Percentiles rank a stretch among this genome's conserved stretches.
phyloP scores from a whole-genome alignment of 163 green algal genomes.

The Coccomyxa subellipsoidea region DNA sequence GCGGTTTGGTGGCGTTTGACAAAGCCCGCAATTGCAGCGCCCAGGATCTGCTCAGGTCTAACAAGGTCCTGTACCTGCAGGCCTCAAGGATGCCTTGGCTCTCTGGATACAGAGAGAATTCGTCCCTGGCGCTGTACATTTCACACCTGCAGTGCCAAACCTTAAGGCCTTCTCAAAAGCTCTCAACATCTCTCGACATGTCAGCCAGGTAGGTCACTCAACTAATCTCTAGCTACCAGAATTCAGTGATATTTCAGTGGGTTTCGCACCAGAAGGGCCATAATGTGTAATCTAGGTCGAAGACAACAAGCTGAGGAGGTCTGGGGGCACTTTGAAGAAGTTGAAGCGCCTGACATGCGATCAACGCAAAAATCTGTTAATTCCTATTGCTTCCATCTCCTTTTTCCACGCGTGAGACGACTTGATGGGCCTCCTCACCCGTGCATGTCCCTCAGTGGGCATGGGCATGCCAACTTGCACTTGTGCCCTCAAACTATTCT shows the following conservation, averaged over 20 bases:
- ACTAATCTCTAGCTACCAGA: not conserved
- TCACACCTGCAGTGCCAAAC: not conserved
- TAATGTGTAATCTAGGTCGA: conserved; percentile 8
- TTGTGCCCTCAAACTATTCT: not conserved
- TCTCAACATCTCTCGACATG: too few species aligned
- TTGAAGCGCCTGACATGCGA: not conserved
- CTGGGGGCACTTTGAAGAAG: not conserved
- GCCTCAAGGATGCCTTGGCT: not conserved
- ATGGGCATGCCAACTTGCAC: too few species aligned
- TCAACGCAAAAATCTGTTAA: not conserved
- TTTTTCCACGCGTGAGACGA: not conserved
- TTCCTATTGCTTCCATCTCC: not conserved
- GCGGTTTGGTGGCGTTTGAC: not conserved
- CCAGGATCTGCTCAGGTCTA: not conserved
- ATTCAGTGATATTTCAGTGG: not conserved
- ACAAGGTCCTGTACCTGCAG: not conserved
- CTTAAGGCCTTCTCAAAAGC: too few species aligned
- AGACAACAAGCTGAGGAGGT: not conserved
- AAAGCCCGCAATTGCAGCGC: not conserved
- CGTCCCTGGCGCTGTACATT: not conserved
- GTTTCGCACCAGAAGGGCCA: not conserved
- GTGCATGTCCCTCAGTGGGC: not conserved
- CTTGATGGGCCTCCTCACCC: not conserved
- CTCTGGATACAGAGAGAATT: not conserved
- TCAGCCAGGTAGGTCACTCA: too few species aligned